Conservation (phyloP, 352 stramenopile species). For the Phytophthora capsici region DNA sequence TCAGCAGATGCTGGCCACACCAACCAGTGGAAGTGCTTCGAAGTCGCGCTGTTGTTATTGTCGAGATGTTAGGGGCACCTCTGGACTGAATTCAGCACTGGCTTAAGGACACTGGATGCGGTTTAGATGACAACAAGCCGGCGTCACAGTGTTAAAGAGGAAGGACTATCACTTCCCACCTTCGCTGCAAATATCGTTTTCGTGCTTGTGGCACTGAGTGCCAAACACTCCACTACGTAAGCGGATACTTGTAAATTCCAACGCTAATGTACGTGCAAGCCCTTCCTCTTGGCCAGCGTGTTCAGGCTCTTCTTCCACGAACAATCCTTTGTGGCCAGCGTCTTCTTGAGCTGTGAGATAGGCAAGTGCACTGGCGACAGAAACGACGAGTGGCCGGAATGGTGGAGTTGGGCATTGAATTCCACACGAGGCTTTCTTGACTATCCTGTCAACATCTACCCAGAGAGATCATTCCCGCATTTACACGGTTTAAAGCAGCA, state of each 20-base stretch:
- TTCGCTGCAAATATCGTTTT: no score
- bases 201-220: no score
- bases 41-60: slow-evolving; percentile 1
- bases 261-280: not conserved
- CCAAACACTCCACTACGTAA: no score
- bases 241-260: no score
- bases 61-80: slow-evolving; percentile 2
- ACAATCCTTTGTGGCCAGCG: slow-evolving; percentile 12
- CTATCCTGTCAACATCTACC: slow-evolving; percentile 5
- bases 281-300: not conserved
- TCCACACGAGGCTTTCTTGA: slow-evolving; percentile 20
- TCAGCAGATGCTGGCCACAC: not conserved
- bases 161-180: no score
- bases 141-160: no score
- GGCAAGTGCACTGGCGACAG: slow-evolving; percentile 33
- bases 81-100: slow-evolving; percentile 3
- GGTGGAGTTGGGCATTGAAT: slow-evolving; percentile 16
- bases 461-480: slow-evolving; percentile 24
- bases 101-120: no score
- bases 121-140: no score
- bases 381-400: slow-evolving; percentile 28
- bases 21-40: not conserved
- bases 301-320: slow-evolving; percentile 13
- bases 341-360: slow-evolving; percentile 15
- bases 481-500: slow-evolving; percentile 15